Evolutionary conservation across 164 flowering plant species (phyloP).

Genomic region (Piper betle): DNA sequence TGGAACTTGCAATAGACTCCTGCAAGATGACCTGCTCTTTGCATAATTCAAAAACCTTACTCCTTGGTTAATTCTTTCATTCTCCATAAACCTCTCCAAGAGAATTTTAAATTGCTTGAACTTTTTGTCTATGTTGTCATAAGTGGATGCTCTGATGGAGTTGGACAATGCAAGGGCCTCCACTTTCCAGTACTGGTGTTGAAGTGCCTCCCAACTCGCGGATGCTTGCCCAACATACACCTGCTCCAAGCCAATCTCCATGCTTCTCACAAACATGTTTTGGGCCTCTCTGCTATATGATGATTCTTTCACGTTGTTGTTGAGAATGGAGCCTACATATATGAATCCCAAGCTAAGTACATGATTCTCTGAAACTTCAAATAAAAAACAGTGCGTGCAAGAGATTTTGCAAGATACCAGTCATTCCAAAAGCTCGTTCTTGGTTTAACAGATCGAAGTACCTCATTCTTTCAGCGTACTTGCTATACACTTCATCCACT

Average conservation of each 20-base stretch:
- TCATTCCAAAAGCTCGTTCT: conserved; percentile 32
- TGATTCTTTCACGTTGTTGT: conserved; percentile 13
- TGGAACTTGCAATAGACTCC: conserved; percentile 47
- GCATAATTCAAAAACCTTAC: conserved; percentile 31
- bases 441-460: conserved; percentile 38
- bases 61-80: conserved; percentile 20
- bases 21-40: conserved; percentile 25
- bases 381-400: neutral
- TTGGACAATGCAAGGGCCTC: conserved; percentile 17
- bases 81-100: conserved; percentile 47
- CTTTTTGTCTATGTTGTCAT: conserved; percentile 17
- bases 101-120: conserved; percentile 45
- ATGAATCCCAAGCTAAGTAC: neutral
- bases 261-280: conserved; percentile 27
- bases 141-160: conserved; percentile 9
- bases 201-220: conserved; percentile 56
- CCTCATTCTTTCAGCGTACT: conserved; percentile 31
- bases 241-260: conserved; percentile 40
- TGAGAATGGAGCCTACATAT: conserved; percentile 22
- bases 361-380: neutral
- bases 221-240: conserved; percentile 52
- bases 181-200: conserved; percentile 37
- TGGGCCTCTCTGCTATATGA: conserved; percentile 19
- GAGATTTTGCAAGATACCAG: conserved; percentile 13
- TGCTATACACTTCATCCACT: conserved; percentile 23